Conservation (phyloP, 2,329 filamentous ascomycete genomes). For the Ceratocystis papillata region DNA sequence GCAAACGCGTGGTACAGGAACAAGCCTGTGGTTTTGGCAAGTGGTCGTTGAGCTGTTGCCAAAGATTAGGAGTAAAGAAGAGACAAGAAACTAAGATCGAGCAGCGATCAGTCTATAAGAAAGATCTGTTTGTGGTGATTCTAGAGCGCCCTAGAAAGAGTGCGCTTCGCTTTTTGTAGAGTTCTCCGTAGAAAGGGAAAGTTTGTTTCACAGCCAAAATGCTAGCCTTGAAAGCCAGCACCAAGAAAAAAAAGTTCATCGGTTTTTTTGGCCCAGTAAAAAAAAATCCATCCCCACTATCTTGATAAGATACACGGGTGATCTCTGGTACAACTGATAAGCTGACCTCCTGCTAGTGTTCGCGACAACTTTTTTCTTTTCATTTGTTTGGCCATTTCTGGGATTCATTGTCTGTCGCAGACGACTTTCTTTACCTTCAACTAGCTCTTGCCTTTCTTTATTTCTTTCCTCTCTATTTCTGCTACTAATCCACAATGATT, state of each 20-base stretch:
- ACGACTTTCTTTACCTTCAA: neutral
- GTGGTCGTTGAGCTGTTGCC: neutral
- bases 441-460: neutral
- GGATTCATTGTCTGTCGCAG: no score
- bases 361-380: constrained; percentile 23
- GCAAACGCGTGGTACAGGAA: neutral
- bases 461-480: neutral
- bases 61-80: neutral
- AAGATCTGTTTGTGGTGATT: neutral
- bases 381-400: no score
- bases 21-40: neutral
- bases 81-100: neutral
- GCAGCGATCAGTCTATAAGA: neutral
- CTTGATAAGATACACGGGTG: constrained; percentile 23
- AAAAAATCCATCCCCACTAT: constrained; percentile 25
- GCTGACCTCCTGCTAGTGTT: neutral
- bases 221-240: constrained; percentile 6
- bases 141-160: neutral
- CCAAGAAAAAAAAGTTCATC: constrained; percentile 22
- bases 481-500: constrained; percentile 59
- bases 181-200: neutral
- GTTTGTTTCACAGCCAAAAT: constrained; percentile 13
- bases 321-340: constrained; percentile 20
- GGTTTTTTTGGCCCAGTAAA: constrained; percentile 20
- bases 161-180: neutral